Conservation (phyloP, 2,329 filamentous ascomycete species). For the Sarocladium strictum region DNA sequence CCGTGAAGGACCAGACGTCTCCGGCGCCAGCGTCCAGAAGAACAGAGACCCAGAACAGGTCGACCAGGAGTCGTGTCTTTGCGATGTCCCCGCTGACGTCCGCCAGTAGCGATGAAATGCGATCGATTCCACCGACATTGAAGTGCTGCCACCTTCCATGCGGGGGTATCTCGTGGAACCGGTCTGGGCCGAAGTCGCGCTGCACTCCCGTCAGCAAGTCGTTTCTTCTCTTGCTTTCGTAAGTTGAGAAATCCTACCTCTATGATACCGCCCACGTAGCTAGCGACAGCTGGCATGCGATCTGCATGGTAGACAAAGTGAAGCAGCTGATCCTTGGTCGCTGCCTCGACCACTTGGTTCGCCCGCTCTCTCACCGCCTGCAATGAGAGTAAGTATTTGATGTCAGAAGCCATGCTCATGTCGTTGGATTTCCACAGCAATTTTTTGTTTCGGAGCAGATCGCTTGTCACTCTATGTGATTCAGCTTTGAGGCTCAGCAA, state of each 20-base stretch:
- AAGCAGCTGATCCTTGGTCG: conserved; percentile 30
- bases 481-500: no score
- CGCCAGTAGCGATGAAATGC: conserved; percentile 37
- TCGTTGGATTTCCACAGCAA: no score
- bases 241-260: conserved; percentile 24
- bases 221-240: background rate
- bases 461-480: no score
- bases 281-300: conserved; percentile 30
- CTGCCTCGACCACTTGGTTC: conserved; percentile 25
- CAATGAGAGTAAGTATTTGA: conserved; percentile 27
- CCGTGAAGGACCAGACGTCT: conserved; percentile 40
- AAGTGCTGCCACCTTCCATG: conserved; percentile 60
- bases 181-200: conserved; percentile 45
- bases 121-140: conserved; percentile 46
- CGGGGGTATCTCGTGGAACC: conserved; percentile 41
- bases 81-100: conserved; percentile 37
- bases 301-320: conserved; percentile 36
- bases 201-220: conserved; percentile 17
- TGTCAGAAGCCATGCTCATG: no score
- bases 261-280: conserved; percentile 37
- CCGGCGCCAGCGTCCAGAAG: conserved; percentile 50
- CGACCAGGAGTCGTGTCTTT: conserved; percentile 47
- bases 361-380: conserved; percentile 30
- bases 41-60: conserved; percentile 57
- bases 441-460: no score